These are phyloP conservation scores for Cyclotella distinguenda DNA, from an alignment of 108 stramenopile species.

Conservation along the genomic window DNA sequence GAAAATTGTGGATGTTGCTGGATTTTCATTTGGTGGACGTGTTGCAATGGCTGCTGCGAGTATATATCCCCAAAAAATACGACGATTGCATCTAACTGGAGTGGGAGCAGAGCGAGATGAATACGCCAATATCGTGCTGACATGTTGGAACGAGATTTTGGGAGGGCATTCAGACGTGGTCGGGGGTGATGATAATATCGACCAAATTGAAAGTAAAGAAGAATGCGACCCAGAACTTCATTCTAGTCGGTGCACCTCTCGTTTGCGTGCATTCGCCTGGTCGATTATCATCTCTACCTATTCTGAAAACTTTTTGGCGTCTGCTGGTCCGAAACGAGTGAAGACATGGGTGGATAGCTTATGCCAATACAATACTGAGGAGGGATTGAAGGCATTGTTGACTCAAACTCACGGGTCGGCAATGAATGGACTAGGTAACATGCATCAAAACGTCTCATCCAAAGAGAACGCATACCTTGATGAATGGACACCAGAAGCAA, in stretches of 20 bases:
- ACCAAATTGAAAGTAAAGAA: slow-evolving; percentile 5
- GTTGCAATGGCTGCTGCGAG: slow-evolving; percentile 58
- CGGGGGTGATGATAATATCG: not conserved
- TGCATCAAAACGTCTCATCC: not conserved
- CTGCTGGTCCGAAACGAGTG: slow-evolving; percentile 26
- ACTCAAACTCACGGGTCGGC: slow-evolving; percentile 45
- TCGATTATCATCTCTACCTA: slow-evolving; percentile 57
- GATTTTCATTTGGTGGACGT: slow-evolving; percentile 68
- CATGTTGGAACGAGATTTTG: slow-evolving; percentile 54
- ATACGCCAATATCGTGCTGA: slow-evolving; percentile 42
- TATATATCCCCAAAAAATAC: slow-evolving; percentile 40
- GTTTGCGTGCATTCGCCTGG: slow-evolving; percentile 65
- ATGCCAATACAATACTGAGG: slow-evolving; percentile 32
- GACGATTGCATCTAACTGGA: slow-evolving; percentile 61
- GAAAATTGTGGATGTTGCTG: slow-evolving; percentile 48
- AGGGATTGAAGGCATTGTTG: slow-evolving; percentile 55
- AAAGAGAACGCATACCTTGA: slow-evolving; percentile 12
- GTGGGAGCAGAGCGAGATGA: slow-evolving; percentile 52
- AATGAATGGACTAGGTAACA: not conserved
- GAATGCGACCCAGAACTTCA: slow-evolving; percentile 18
- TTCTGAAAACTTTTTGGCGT: slow-evolving; percentile 49
- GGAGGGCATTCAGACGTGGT: slow-evolving; percentile 2
- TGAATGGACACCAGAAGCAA: slow-evolving; percentile 46
- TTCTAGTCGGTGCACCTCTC: slow-evolving; percentile 19
- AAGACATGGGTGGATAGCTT: slow-evolving; percentile 49